These are phyloP conservation scores for Suhomyces panamericanus DNA, from an alignment of 1,139 yeast species.

Conservation along the genomic window DNA sequence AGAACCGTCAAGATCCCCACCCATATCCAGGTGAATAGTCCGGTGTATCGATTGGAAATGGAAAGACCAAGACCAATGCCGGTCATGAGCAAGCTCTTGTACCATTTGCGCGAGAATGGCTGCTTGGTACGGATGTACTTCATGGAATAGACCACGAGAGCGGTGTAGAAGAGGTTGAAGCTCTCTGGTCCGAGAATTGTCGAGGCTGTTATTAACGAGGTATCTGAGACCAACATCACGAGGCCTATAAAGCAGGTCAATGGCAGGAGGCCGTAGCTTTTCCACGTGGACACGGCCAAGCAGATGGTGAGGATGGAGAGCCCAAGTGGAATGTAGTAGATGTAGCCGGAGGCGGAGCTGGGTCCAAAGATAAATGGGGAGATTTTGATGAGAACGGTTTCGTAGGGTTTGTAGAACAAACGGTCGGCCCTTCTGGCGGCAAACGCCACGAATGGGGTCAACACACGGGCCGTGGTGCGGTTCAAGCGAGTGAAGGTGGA, in stretches of 20 bases:
- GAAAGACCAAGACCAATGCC: conserved; percentile 56
- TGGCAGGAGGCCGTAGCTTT: conserved; percentile 47
- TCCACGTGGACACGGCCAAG: conserved; percentile 49
- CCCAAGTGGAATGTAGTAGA: conserved; percentile 17
- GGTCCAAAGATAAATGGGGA: conserved; percentile 24
- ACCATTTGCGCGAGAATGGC: conserved; percentile 49
- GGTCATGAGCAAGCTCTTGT: conserved; percentile 36
- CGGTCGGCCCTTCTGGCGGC: not conserved
- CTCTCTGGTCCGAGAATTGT: conserved; percentile 53
- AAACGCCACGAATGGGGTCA: not conserved
- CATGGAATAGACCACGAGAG: conserved; percentile 45
- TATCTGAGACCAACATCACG: conserved; percentile 50
- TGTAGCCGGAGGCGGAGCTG: not conserved
- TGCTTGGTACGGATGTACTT: conserved; percentile 37
- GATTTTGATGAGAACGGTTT: conserved; percentile 21
- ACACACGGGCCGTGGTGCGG: not conserved
- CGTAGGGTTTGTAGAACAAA: not conserved
- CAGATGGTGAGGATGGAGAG: conserved; percentile 36
- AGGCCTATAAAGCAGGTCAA: conserved; percentile 47
- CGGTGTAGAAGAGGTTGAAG: conserved; percentile 48
- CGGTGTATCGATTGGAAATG: conserved; percentile 54
- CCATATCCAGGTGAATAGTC: conserved; percentile 56
- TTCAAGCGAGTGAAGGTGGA: not conserved
- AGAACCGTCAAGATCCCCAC: conserved; percentile 38
- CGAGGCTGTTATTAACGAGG: conserved; percentile 52